Conservation (phyloP, 352 stramenopile species). For the Sclerospora graminicola region DNA sequence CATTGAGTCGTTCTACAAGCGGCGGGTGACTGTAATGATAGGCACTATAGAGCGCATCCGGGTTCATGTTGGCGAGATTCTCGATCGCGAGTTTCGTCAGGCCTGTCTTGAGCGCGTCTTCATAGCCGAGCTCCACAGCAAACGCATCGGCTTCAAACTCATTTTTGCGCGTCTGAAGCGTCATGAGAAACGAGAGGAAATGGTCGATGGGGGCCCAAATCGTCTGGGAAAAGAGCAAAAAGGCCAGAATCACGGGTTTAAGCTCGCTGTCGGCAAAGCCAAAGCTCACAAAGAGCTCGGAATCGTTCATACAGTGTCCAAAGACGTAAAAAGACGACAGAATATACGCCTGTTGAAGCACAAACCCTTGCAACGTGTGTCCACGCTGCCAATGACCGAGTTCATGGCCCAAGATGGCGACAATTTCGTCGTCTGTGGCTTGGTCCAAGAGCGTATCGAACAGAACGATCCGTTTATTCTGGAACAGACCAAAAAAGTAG, state of each 20-base stretch:
- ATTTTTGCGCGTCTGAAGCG: conserved; percentile 69
- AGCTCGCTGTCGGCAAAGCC: conserved; percentile 39
- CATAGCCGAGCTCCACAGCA: conserved; percentile 88
- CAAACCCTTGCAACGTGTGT: conserved; percentile 91
- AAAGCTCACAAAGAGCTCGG: conserved; percentile 67
- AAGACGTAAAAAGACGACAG: conserved; percentile 75
- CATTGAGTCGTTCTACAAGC: conserved; percentile 91
- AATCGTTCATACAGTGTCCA: conserved; percentile 67
- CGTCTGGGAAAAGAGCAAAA: conserved; percentile 78
- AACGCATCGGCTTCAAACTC: conserved; percentile 91
- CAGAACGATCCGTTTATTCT: conserved; percentile 94
- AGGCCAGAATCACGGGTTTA: conserved; percentile 68
- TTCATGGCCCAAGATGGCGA: conserved; percentile 95
- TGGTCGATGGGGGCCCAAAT: conserved; percentile 78
- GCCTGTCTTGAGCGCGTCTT: conserved; percentile 85
- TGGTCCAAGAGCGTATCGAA: conserved; percentile 97
- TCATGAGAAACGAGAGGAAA: conserved; percentile 60
- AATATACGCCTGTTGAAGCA: conserved; percentile 87
- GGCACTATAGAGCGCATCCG: conserved; percentile 89
- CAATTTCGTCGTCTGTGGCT: conserved; percentile 87
- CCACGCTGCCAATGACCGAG: conserved; percentile 95
- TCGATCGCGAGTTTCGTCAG: conserved; percentile 96
- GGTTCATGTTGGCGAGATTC: conserved; percentile 96
- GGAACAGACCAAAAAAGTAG: conserved; percentile 92
- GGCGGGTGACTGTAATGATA: conserved; percentile 98